phyloP scores from a whole-genome alignment of 768 basidiomycete genomes.

The Dioszegia crocea region DNA sequence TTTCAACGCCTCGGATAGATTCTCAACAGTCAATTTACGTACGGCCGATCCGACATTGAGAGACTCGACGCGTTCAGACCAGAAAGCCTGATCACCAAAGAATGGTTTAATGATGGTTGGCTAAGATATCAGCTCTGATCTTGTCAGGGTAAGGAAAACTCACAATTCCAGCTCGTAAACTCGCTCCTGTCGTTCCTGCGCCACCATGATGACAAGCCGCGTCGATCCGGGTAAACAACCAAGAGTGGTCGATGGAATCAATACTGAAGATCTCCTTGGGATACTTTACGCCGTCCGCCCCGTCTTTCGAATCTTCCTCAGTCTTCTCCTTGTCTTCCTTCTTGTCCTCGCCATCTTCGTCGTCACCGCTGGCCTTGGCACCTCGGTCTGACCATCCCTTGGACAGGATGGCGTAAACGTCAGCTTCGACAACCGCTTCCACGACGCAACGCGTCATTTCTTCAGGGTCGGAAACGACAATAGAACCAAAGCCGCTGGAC shows the following conservation, averaged over 20 bases:
- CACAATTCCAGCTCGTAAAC: constrained; percentile 61
- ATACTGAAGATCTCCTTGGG: constrained; percentile 53
- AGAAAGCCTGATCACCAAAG: constrained; percentile 97
- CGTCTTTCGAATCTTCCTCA: constrained; percentile 19
- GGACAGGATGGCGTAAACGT: constrained; percentile 85
- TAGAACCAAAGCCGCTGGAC: constrained; percentile 76
- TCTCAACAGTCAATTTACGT: constrained; percentile 76
- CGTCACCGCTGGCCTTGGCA: constrained; percentile 36
- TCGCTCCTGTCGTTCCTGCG: constrained; percentile 92
- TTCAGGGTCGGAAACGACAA: constrained; percentile 91
- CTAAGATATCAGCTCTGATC: constrained; percentile 10
- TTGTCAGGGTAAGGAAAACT: constrained; percentile 56
- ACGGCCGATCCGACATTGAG: constrained; percentile 85
- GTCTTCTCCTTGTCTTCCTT: constrained; percentile 54
- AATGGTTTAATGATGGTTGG: constrained; percentile 96
- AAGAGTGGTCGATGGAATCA: constrained; percentile 85
- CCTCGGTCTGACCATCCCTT: constrained; percentile 98
- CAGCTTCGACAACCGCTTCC: constrained; percentile 79
- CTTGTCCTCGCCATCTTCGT: constrained; percentile 38
- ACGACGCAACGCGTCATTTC: constrained; percentile 87
- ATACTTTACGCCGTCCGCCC: constrained; percentile 43
- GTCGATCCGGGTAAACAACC: constrained; percentile 88
- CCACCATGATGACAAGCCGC: constrained; percentile 99
- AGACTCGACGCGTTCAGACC: constrained; percentile 96
- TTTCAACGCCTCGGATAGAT: constrained; percentile 70